Percentiles rank a stretch among this genome's conserved stretches.
phyloP scores from a whole-genome alignment of 2,329 filamentous ascomycete species.

The Chalaropsis ovoidea region DNA sequence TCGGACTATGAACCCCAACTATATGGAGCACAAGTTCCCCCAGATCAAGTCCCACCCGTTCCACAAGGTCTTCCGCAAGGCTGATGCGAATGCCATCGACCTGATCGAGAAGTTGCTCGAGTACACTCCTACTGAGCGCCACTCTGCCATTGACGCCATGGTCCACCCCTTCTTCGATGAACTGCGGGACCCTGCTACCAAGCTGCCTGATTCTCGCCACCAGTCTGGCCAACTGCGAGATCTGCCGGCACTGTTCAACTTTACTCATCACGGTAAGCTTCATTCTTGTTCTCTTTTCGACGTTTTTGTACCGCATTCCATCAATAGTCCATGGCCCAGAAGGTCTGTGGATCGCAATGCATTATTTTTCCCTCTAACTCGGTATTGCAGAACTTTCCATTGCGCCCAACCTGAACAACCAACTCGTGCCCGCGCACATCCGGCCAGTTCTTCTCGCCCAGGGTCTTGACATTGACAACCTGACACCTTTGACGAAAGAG shows the following conservation, averaged over 20 bases:
- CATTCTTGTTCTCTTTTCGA: not conserved
- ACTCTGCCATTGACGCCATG: constrained; percentile 92
- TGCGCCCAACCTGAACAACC: constrained; percentile 71
- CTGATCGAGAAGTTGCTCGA: constrained; percentile 88
- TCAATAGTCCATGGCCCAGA: too few relatives aligned
- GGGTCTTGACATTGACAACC: constrained; percentile 86
- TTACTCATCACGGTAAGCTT: constrained; percentile 76
- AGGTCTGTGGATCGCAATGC: too few relatives aligned
- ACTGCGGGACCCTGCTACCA: constrained; percentile 79
- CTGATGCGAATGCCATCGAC: constrained; percentile 84
- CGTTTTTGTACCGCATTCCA: constrained; percentile 3
- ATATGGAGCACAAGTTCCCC: constrained; percentile 99
- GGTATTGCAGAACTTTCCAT: constrained; percentile 77
- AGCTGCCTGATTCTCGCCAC: constrained; percentile 88
- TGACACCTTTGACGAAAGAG: constrained; percentile 80
- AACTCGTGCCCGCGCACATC: constrained; percentile 77
- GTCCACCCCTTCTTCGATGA: constrained; percentile 98
- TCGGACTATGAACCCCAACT: constrained; percentile 99
- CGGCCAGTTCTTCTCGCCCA: constrained; percentile 61
- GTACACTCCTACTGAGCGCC: constrained; percentile 92
- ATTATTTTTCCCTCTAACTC: constrained; percentile 25
- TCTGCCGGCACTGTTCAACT: constrained; percentile 82
- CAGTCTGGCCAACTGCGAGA: constrained; percentile 69
- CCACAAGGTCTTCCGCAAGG: constrained; percentile 98
- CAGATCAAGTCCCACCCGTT: constrained; percentile 99